Evolutionary conservation across 768 basidiomycete species (phyloP), one percentile per base, ranked within the genome.

Genomic region (Leccinum aurantiacum): DNA sequence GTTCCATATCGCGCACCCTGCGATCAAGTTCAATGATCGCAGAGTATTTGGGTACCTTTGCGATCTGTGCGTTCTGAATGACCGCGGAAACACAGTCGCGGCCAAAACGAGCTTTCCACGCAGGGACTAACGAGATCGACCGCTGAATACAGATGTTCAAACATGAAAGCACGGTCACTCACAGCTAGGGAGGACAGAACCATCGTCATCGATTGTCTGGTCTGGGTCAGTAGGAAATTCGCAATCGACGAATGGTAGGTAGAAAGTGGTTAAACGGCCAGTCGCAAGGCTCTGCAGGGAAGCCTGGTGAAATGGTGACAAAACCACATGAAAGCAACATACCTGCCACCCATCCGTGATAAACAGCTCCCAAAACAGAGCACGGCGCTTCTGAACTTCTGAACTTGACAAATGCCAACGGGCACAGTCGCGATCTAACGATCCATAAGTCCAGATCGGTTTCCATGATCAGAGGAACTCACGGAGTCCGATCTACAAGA

Each of bases 301-400:
- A 48, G 19, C 37, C 59, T 6, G n/a, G 57, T 59, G 14, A 53
- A 27, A 44, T 15, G 17, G 49, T 46, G 13, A 44, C 41, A 35
- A 51, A 27, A 48, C 19, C 24, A 41, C 38, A 29, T 15, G 49
- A 59, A n/a, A 14, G 31, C 1, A 24, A 65, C 79, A 15, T 60
- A 87, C 88, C 80, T 87, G 86, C 86, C 87, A 89, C 61, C 84
- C 84, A 68, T 89, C 88, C 0, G 87, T 86, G 63, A 88, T 85
- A 64, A 87, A 88, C 29, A 89, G 60, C 61, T 90, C 88, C 88
- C 88, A 89, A 65, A 89, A 89, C 24, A 89, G 69, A 1, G 84
- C 81, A 31, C 88, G 80, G 4, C 88, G 81, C 69, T 88, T 88
- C 74, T 90, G 87, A 5, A 89, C 85, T 66, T 88, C 88, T 1